Evolutionary conservation across 495 filamentous ascomycete species (phyloP), one percentile per base, ranked within the genome.

Genomic region (Aspergillus cristatus): DNA sequence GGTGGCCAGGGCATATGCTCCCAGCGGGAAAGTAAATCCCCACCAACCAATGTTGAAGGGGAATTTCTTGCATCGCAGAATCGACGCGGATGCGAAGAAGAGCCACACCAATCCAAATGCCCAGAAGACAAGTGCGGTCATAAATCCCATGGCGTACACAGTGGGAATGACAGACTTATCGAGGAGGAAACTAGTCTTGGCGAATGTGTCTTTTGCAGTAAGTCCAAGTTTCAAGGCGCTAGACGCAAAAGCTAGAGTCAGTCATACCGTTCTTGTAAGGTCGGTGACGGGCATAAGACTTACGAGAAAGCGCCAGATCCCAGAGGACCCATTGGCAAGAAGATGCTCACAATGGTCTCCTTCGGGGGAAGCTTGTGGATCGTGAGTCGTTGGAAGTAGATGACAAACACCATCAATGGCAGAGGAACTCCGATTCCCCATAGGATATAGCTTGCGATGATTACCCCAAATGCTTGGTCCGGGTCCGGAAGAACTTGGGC

Each of bases 1-100:
- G 1, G 70, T 72, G 11, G 52, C 57, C 26, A 57, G 45, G 0
- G 71, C 58, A 43, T 67, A 71, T 10, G 71, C 66, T 16, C 67
- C 68, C 10, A 73, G 42, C 0, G 73, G 71, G 38, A 75, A 77
- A 7, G 60, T 70, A 38, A 75, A 72, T 2, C 67, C 68, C 73
- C 72, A 77, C 72, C 72, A 75, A 13, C 73, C 72, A 58, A 75
- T 69, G 42, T 74, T 75, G 50, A 76, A 76, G 0, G 71, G 70
- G 36, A 75, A 74, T 18, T 40, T 55, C n/a, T 38, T 50, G 12
- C 41, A 40, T 3, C 41, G 44, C 7, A 34, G 26, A 14, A 69
- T 59, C 1, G 50, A 51, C 2, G 51, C 52, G 3, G 67, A n/a
- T 4, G 66, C 66, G 20, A 68, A 61, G 34, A 62, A 54, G 8